Evolutionary conservation across 768 basidiomycete genomes (phyloP).

Genomic region (Suillus lakei): DNA sequence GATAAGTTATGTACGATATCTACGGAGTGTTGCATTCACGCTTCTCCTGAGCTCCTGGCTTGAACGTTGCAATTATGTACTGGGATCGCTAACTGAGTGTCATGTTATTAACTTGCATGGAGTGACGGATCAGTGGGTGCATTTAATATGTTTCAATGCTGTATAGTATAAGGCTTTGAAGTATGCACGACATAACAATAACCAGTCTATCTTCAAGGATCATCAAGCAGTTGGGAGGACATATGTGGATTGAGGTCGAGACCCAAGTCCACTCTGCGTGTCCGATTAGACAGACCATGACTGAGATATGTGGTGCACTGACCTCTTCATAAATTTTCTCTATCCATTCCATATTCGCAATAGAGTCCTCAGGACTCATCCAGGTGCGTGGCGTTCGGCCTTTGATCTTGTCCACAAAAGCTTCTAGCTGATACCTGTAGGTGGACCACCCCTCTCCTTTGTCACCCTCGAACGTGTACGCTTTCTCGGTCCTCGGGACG

Average conservation of each 20-base stretch:
- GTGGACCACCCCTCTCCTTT: constrained; percentile 66
- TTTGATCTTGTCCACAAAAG: constrained; percentile 62
- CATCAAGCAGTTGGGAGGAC: constrained; percentile 24
- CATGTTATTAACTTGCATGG: neutral
- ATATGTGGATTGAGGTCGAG: constrained; percentile 35
- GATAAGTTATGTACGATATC: neutral
- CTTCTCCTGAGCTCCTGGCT: neutral
- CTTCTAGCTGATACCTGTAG: constrained; percentile 60
- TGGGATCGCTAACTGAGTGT: neutral
- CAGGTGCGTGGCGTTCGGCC: constrained; percentile 58
- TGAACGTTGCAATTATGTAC: neutral
- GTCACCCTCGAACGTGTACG: constrained; percentile 41
- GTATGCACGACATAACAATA: neutral
- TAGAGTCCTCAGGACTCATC: constrained; percentile 56
- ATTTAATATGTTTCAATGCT: neutral
- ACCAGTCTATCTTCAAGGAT: constrained; percentile 4
- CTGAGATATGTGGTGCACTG: constrained; percentile 16
- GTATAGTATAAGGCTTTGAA: neutral
- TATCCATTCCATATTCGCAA: constrained; percentile 60
- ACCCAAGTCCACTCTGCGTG: constrained; percentile 36
- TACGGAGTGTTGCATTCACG: neutral
- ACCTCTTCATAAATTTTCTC: constrained; percentile 62
- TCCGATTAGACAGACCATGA: constrained; percentile 2
- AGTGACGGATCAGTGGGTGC: neutral
- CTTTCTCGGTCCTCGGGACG: constrained; percentile 46